Evolutionary conservation across 2,329 filamentous ascomycete species (phyloP), one percentile per base, ranked within the genome.

Genomic region (Aspergillus calidoustus): DNA sequence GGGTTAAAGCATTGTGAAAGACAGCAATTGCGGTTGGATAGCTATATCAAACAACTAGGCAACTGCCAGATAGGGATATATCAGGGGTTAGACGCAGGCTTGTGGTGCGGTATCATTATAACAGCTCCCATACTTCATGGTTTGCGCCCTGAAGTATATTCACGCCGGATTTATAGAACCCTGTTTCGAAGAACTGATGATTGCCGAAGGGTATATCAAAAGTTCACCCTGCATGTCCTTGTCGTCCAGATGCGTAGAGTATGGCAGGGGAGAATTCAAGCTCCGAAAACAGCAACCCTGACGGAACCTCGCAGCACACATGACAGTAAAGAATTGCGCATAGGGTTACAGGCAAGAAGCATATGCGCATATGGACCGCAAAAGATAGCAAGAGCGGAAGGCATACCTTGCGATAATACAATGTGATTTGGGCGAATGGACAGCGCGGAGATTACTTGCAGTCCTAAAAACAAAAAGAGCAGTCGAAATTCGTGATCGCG

Each of bases 401-500:
- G 65, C 68, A 50, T 69, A 69, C 68, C 68, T 63, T 62, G 51
- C 50, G 25, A 23, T 62, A 23, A 53, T 61, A 64, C 59, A 68
- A 61, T 64, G 60, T 58, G 52, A 53, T 56, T 57, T 59, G 46
- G 44, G 53, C 61, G 54, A 54, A 59, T 43, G 66, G 54, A 54
- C 54, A 62, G 57, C 47, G 38, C 49, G 51, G 44, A 54, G 62
- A 64, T 66, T 61, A 58, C 56, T 46, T 57, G 57, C 59, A 63
- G 46, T 62, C 50, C 62, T 58, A 46, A 48, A 61, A 57, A 58
- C 59, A 63, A 57, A 63, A 65, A 63, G 57, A 65, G 61, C 57
- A 68, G 60, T 52, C 47, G 59, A 58, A 64, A 59, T 60, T 72
- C 71, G 72, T 73, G 69, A 71, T 71, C 67, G 70, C 70, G 62